These are phyloP conservation scores for Tuber calosporum DNA, from an alignment of 495 filamentous ascomycete genomes.

Conservation along the genomic window DNA sequence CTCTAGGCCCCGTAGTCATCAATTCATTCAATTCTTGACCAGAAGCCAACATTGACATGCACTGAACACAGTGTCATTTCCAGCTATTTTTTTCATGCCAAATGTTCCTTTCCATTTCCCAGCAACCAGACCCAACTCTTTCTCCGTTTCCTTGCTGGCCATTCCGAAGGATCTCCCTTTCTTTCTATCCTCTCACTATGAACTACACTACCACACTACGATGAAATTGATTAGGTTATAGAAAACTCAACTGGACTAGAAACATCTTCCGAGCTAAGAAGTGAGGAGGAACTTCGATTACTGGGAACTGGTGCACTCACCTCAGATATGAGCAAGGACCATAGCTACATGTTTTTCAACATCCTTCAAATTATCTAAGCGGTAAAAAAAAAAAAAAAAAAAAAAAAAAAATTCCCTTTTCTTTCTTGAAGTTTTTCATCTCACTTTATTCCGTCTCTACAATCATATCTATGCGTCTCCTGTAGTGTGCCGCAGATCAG, in stretches of 20 bases:
- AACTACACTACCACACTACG: neutral
- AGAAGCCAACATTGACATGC: too few relatives aligned
- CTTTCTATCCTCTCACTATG: neutral
- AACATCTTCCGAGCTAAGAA: neutral
- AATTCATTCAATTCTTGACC: too few relatives aligned
- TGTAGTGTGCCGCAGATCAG: neutral
- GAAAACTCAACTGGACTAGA: too few relatives aligned
- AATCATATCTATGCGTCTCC: neutral
- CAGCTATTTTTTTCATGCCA: neutral
- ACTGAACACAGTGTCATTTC: neutral
- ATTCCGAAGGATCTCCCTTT: neutral
- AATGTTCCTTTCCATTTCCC: neutral
- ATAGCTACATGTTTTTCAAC: neutral
- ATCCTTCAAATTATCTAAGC: neutral
- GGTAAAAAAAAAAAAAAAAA: too few relatives aligned
- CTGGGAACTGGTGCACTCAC: neutral
- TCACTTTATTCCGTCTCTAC: too few relatives aligned
- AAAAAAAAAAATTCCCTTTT: too few relatives aligned
- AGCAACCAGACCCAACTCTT: neutral
- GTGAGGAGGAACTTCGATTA: neutral
- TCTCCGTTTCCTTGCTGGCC: neutral
- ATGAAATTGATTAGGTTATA: neutral
- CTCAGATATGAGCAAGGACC: neutral
- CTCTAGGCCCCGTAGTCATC: neutral
- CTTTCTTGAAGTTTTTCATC: too few relatives aligned